Conservation (phyloP, 352 stramenopile species). For the Phytophthora macrochlamydospora region DNA sequence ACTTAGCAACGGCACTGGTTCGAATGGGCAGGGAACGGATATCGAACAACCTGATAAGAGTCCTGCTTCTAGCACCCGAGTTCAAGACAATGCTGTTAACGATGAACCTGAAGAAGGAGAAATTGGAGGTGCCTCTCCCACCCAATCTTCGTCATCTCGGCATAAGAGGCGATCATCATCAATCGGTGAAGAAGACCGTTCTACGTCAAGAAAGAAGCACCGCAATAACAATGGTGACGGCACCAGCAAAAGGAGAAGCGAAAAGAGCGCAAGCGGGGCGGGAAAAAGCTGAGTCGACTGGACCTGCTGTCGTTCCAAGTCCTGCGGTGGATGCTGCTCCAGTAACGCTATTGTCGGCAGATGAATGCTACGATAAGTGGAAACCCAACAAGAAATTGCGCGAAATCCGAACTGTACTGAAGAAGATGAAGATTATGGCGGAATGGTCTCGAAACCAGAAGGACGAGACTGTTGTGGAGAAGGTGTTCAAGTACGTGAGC, state of each 20-base stretch:
- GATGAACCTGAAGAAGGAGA: slow-evolving; percentile 62
- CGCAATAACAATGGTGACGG: slow-evolving; percentile 36
- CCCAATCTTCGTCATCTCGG: slow-evolving; percentile 30
- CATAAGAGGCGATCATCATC: slow-evolving; percentile 48
- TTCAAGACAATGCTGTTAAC: slow-evolving; percentile 24
- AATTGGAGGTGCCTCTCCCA: slow-evolving; percentile 37
- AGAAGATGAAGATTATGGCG: slow-evolving; percentile 89
- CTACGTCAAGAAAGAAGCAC: slow-evolving; percentile 37
- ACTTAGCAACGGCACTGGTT: slow-evolving; percentile 20
- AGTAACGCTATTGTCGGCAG: slow-evolving; percentile 43
- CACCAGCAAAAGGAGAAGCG: slow-evolving; percentile 42
- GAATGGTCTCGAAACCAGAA: slow-evolving; percentile 83
- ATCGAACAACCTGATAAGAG: slow-evolving; percentile 39
- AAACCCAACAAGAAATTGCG: slow-evolving; percentile 76
- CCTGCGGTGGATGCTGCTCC: slow-evolving; percentile 12
- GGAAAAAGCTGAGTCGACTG: slow-evolving; percentile 17
- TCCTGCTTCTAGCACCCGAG: slow-evolving; percentile 25
- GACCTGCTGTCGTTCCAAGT: slow-evolving; percentile 16
- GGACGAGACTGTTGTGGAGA: slow-evolving; percentile 85
- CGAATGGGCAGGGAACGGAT: slow-evolving; percentile 31
- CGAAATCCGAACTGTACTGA: slow-evolving; percentile 79
- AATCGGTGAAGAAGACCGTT: slow-evolving; percentile 30
- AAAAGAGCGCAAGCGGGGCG: slow-evolving; percentile 24
- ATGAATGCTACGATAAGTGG: slow-evolving; percentile 79
- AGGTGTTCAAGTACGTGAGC: slow-evolving; percentile 87